A percentile compares a stretch with the other conserved stretches of the same genome.
phyloP scores from a whole-genome alignment of 306 rosid genomes.

The Cicer arietinum region DNA sequence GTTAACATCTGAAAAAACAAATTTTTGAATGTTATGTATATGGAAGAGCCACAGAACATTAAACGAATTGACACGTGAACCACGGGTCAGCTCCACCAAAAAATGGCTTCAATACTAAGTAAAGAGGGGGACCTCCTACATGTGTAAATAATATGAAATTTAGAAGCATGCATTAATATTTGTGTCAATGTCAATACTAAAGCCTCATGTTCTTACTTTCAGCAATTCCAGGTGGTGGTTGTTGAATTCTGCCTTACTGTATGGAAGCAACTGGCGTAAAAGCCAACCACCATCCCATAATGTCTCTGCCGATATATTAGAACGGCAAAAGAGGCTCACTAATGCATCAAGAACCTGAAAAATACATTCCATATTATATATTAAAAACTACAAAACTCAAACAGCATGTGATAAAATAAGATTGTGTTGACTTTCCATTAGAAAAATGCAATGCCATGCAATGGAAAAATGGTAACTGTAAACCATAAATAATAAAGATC shows the following conservation, averaged over 20 bases:
- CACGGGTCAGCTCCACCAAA: slow-evolving; percentile 17
- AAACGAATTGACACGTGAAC: slow-evolving; percentile 18
- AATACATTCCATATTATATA: slow-evolving; percentile 28
- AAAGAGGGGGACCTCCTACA: slow-evolving; percentile 27
- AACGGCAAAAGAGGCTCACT: slow-evolving; percentile 84
- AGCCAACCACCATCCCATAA: slow-evolving; percentile 99
- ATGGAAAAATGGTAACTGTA: neutral
- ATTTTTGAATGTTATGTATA: slow-evolving; percentile 2
- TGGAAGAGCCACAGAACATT: slow-evolving; percentile 12
- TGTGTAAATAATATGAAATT: slow-evolving; percentile 28
- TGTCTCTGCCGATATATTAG: slow-evolving; percentile 87
- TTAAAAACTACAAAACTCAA: slow-evolving; percentile 26
- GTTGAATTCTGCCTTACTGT: slow-evolving; percentile 80
- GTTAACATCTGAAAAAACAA: slow-evolving; percentile 3
- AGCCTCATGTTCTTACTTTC: slow-evolving; percentile 61
- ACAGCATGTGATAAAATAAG: slow-evolving; percentile 31
- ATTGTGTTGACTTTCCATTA: slow-evolving; percentile 7
- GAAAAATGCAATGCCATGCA: slow-evolving; percentile 3
- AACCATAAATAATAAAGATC: slow-evolving; percentile 14
- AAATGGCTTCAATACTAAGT: slow-evolving; percentile 20
- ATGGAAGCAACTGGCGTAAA: slow-evolving; percentile 91
- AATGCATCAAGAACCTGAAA: slow-evolving; percentile 85
- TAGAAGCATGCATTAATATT: slow-evolving; percentile 21
- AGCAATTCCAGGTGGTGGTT: slow-evolving; percentile 70
- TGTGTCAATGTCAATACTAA: neutral